Base-by-base conservation (phyloP, 2,329 filamentous ascomycete species). In the Colletotrichum truncatum region DNA sequence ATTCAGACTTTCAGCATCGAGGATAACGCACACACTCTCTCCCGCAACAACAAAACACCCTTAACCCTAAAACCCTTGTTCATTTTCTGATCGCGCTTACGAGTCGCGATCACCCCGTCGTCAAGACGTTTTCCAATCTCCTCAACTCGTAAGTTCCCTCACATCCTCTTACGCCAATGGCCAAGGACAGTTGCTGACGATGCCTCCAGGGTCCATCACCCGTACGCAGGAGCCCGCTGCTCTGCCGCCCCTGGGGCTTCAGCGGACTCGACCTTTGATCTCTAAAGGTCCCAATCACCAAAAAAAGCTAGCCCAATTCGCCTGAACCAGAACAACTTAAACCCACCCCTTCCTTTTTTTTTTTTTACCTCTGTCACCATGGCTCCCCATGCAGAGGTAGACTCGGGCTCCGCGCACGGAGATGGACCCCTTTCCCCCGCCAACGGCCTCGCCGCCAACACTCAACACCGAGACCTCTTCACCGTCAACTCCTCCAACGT, bases 61-160 rank as follows among this genome's bases (percentile, higher is more conserved):
- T 39, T 5, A 23, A 30, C 39, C 7, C 30, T 5, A 25, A 45
- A 38, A 34, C 52, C 46, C 36, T 21, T 58, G 32, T 64, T 51
- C 38, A 52, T 25, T 28, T 70, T 69, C 75, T 71, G 85, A 87
- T 86, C 86, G 85, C 87, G 84, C 82, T 82, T 70, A 67, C 73
- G 80, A 78, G 83, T 80, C 75, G 85, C 89, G 88, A 83, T 91
- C 89, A 82, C 80, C 69, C 76, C 76, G 79, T 81, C 90, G 91
- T 87, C 93, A 97, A 93, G 84, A 97, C 93, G 94, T 98, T 97
- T 91, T 95, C 94, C 87, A 98, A 97, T 85, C 91, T 97, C 75
- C 91, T 98, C 74, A 96, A 96, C 89, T 97, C 94, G 94, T 97
- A 88, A 80, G 93, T 77, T 16, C 23, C 61, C 51, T 23, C 11